Percentiles rank a stretch among this genome's conserved stretches.
These are phyloP conservation scores for Rhododendron ferrugineum DNA, from an alignment of 148 eudicot species.

Conservation along the genomic window DNA sequence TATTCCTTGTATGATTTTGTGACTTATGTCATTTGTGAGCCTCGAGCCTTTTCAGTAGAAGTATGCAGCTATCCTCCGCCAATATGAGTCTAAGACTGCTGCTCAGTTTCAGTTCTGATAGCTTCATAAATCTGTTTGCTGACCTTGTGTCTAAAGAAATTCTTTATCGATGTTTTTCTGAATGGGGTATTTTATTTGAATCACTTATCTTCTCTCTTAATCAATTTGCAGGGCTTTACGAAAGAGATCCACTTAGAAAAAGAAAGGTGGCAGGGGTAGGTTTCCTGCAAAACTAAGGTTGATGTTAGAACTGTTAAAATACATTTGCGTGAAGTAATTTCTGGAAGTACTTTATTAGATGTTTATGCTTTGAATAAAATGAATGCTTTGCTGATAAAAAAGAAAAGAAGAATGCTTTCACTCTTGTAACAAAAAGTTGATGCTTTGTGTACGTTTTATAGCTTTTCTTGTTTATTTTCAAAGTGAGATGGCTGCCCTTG, in stretches of 20 bases:
- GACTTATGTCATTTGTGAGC: neutral
- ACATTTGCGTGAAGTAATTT: conserved; percentile 1
- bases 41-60: neutral
- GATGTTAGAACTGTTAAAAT: neutral
- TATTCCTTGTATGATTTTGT: neutral
- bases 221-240: conserved; percentile 73
- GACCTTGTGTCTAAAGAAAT: neutral
- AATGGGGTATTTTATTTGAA: neutral
- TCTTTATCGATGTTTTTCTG: neutral
- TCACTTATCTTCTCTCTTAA: neutral
- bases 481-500: neutral
- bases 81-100: neutral
- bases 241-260: conserved; percentile 89
- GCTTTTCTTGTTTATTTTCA: neutral
- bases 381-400: neutral
- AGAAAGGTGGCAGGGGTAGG: conserved; percentile 97
- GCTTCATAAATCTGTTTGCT: neutral
- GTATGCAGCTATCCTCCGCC: neutral
- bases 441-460: neutral
- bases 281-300: conserved; percentile 7
- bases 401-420: neutral
- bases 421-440: neutral
- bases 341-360: neutral
- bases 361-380: neutral
- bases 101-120: neutral